Conservation (phyloP, 129 eudicot species). For the Flaveria bidentis region DNA sequence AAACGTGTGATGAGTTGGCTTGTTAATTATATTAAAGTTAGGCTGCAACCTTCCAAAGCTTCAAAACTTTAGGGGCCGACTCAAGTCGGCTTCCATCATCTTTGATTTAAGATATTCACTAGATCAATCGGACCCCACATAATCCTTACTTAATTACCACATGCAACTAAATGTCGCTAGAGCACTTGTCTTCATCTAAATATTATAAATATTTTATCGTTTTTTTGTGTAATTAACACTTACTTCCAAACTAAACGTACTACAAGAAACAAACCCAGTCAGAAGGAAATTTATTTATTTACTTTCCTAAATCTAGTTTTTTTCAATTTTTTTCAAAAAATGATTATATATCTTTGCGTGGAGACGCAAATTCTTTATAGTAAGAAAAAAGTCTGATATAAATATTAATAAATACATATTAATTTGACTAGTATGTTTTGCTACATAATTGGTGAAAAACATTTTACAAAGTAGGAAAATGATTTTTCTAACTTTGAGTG, state of each 20-base stretch:
- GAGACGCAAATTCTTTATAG: neutral
- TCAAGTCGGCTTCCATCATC: constrained; percentile 34
- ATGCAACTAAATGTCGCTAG: constrained; percentile 12
- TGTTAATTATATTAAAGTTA: constrained; percentile 10
- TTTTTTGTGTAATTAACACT: neutral
- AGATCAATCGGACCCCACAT: constrained; percentile 12
- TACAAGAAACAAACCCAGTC: too few relatives aligned
- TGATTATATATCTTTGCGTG: neutral
- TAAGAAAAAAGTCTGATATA: neutral
- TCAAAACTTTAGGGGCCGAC: constrained; percentile 28
- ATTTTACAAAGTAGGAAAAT: too few relatives aligned
- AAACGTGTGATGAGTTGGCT: constrained; percentile 33
- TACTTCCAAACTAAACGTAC: too few relatives aligned
- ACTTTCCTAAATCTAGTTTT: too few relatives aligned
- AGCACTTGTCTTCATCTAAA: neutral
- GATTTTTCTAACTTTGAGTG: too few relatives aligned
- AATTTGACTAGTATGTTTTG: too few relatives aligned
- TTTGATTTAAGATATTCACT: neutral
- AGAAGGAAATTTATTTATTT: too few relatives aligned
- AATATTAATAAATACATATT: too few relatives aligned
- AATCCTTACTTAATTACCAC: constrained; percentile 25
- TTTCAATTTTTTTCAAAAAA: too few relatives aligned
- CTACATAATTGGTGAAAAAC: too few relatives aligned
- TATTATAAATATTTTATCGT: neutral
- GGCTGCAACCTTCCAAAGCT: constrained; percentile 33